phyloP scores from a whole-genome alignment of 306 rosid species.

The Senna siamea region DNA sequence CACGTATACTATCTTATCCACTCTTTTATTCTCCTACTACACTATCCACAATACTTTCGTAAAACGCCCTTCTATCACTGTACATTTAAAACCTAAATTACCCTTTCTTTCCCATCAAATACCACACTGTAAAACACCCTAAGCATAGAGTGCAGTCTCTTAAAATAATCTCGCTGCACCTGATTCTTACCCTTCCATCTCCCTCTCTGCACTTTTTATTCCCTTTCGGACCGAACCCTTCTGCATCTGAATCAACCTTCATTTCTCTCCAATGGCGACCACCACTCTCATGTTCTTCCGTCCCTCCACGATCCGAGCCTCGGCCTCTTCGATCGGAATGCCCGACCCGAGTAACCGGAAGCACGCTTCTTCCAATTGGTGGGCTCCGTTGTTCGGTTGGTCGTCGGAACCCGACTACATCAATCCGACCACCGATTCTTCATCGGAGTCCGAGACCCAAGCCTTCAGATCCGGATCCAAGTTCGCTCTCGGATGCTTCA shows the following conservation, averaged over 20 bases:
- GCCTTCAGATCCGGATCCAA: slow-evolving; percentile 37
- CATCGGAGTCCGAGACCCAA: slow-evolving; percentile 25
- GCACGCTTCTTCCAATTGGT: slow-evolving; percentile 52
- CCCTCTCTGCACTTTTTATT: not conserved
- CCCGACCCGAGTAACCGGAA: slow-evolving; percentile 49
- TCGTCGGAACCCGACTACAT: slow-evolving; percentile 72
- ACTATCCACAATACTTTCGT: not conserved
- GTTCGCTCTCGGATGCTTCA: slow-evolving; percentile 60
- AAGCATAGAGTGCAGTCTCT: not conserved
- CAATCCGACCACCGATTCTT: not conserved
- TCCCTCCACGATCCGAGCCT: slow-evolving; percentile 46
- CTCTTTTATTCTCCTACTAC: not conserved
- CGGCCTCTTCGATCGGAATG: slow-evolving; percentile 34
- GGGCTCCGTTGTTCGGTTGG: slow-evolving; percentile 69
- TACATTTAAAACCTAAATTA: no score
- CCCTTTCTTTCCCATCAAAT: no score
- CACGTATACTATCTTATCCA: not conserved
- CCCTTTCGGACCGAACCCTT: not conserved
- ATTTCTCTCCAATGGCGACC: slow-evolving; percentile 49
- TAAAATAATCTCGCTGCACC: not conserved
- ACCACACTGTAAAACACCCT: no score
- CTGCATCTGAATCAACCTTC: not conserved
- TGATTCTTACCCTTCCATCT: no score
- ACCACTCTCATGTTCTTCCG: slow-evolving; percentile 43
- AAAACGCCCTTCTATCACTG: not conserved